phyloP scores from a whole-genome alignment of 2,329 filamentous ascomycete genomes.

The Chaetomium strumarium region DNA sequence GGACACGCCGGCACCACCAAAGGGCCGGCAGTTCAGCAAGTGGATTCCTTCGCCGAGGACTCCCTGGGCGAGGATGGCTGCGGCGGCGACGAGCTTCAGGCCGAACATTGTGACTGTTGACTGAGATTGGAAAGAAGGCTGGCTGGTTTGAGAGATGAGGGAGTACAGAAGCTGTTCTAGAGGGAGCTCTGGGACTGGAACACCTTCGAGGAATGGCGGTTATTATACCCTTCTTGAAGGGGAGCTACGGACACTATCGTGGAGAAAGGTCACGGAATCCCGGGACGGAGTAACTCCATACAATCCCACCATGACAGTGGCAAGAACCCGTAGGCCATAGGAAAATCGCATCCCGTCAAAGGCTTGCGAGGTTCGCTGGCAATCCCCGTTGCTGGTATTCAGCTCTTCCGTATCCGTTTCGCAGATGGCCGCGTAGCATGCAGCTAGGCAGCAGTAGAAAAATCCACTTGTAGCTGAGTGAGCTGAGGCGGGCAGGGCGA shows the following conservation, averaged over 20 bases:
- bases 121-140: neutral
- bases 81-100: conserved; percentile 4
- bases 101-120: conserved; percentile 1
- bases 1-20: conserved; percentile 4
- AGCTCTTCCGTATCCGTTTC: too few relatives aligned
- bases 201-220: neutral
- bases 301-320: too few relatives aligned
- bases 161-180: neutral
- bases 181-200: neutral
- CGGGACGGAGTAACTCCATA: too few relatives aligned
- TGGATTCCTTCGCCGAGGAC: conserved; percentile 17
- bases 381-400: neutral
- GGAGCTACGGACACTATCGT: too few relatives aligned
- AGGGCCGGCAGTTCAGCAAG: conserved; percentile 19
- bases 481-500: neutral
- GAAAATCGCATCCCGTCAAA: too few relatives aligned
- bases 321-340: too few relatives aligned
- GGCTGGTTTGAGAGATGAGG: neutral
- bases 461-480: neutral
- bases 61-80: conserved; percentile 1
- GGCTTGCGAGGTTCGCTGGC: neutral
- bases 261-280: too few relatives aligned
- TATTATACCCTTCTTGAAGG: too few relatives aligned
- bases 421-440: neutral
- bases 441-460: neutral